A percentile compares a stretch with the other conserved stretches of the same genome.
These are phyloP conservation scores for Tilletiopsis washingtonensis DNA, from an alignment of 1,284 basidiomycete genomes.

Conservation along the genomic window DNA sequence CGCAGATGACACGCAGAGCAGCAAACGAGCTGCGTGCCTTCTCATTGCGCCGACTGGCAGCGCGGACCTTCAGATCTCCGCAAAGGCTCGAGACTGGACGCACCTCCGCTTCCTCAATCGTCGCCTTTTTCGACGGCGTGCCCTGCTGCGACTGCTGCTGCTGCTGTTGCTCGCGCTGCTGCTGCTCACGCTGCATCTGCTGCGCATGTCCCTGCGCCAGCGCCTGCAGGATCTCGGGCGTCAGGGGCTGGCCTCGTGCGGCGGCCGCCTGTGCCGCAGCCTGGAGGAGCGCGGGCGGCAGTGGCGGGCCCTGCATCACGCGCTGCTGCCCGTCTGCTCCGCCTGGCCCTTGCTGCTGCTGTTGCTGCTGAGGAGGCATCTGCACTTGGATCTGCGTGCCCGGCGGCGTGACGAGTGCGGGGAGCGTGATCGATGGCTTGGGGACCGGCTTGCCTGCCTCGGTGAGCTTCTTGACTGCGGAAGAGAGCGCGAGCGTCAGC, in stretches of 20 bases:
- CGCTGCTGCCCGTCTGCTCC: background rate
- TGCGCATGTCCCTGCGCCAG: too few relatives aligned
- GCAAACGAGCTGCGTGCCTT: too few relatives aligned
- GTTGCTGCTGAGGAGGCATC: slow-evolving; percentile 4
- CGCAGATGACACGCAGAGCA: too few relatives aligned
- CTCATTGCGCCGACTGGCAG: too few relatives aligned
- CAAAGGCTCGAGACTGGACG: too few relatives aligned
- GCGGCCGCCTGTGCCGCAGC: background rate
- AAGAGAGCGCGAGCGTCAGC: background rate
- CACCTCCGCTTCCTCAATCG: background rate
- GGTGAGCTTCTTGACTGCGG: slow-evolving; percentile 11
- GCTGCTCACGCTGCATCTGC: too few relatives aligned
- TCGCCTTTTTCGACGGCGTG: background rate
- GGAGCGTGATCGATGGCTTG: slow-evolving; percentile 27
- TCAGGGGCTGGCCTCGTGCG: too few relatives aligned
- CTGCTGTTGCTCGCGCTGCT: background rate
- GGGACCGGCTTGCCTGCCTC: slow-evolving; percentile 31
- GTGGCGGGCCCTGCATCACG: background rate
- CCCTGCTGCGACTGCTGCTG: background rate
- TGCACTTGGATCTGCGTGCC: slow-evolving; percentile 37
- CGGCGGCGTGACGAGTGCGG: slow-evolving; percentile 35
- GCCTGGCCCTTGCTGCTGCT: background rate
- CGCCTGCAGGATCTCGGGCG: too few relatives aligned
- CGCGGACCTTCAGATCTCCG: too few relatives aligned
- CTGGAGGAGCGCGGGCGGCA: background rate